Conservation (phyloP, 2,329 filamentous ascomycete genomes). For the Alternaria viburni region DNA sequence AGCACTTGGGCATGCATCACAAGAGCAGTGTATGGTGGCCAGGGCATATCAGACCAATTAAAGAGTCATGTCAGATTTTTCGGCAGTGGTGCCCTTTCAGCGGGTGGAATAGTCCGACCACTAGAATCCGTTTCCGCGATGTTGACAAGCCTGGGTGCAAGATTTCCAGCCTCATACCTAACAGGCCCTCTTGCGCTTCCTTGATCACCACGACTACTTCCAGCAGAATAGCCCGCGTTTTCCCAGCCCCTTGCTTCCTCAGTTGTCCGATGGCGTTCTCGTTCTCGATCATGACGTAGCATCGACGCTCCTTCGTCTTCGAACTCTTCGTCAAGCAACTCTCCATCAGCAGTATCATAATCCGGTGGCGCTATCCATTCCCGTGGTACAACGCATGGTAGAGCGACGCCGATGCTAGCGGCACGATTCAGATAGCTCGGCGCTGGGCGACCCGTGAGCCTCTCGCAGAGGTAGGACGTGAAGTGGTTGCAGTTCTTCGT, state of each 20-base stretch:
- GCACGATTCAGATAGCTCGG: conserved; percentile 83
- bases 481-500: conserved; percentile 91
- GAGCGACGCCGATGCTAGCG: conserved; percentile 78
- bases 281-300: conserved; percentile 55
- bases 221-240: conserved; percentile 36
- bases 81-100: conserved; percentile 55
- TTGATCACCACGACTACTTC: conserved; percentile 40
- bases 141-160: conserved; percentile 42
- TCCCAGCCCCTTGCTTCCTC: conserved; percentile 39
- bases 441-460: conserved; percentile 72
- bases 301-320: conserved; percentile 65
- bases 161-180: conserved; percentile 35
- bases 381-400: conserved; percentile 81
- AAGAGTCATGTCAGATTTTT: conserved; percentile 43
- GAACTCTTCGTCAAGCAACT: conserved; percentile 65
- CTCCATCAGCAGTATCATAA: conserved; percentile 74
- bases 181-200: conserved; percentile 44
- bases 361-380: conserved; percentile 85
- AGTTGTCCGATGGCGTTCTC: conserved; percentile 30
- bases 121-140: conserved; percentile 52
- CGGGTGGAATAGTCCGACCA: conserved; percentile 51
- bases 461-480: conserved; percentile 75
- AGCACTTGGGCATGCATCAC: not conserved
- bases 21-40: conserved; percentile 1
- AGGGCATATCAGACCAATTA: conserved; percentile 6